Base-by-base conservation (phyloP, 2,329 filamentous ascomycete genomes). In the Septoria petroselini region DNA sequence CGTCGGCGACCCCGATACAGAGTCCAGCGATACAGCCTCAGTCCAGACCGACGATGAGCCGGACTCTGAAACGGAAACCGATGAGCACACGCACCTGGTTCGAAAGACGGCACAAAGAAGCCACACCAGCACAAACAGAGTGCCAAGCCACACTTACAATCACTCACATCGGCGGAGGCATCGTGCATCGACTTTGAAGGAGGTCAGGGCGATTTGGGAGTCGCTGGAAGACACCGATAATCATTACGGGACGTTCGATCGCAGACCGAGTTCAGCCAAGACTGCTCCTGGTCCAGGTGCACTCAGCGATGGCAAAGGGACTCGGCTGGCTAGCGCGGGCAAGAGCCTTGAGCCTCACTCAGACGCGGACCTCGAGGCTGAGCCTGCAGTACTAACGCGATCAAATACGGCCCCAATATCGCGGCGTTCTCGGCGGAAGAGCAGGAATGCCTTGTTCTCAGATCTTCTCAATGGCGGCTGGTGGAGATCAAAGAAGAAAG, bases 151-250 rank as follows among this genome's bases (percentile, higher is more conserved):
- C 48, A 53, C 9, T 27, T 41, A 5, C 51, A 57, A 27, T 14
- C 57, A 57, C 34, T 52, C 52, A 6, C 53, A 46, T 31, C 56
- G 52, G 19, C 57, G 58, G 11, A 58, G 65, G 4, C 64, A 61
- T 44, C 57, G 65, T 15, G 65, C 65, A 7, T 50, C 61, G 2
- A 67, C 65, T 2, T 57, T 67, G 15, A 65, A 59, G 41, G 65
- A 67, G 31, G 57, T 67, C 21, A 55, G 58, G 29, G 54, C 58
- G 27, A 66, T 67, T 23, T 67, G 65, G 65, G 61, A 65, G 21
- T 59, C 64, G 7, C 50, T 65, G 0, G 64, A 57, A 15, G 64
- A 64, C 37, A 48, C 49, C 14, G 57, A 58, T 7, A 55, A 56
- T 18, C 57, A 43, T 5, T 63, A 65, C 35, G 58, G 60, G 23